phyloP scores from a whole-genome alignment of 768 basidiomycete species.

The Butyriboletus loyo region DNA sequence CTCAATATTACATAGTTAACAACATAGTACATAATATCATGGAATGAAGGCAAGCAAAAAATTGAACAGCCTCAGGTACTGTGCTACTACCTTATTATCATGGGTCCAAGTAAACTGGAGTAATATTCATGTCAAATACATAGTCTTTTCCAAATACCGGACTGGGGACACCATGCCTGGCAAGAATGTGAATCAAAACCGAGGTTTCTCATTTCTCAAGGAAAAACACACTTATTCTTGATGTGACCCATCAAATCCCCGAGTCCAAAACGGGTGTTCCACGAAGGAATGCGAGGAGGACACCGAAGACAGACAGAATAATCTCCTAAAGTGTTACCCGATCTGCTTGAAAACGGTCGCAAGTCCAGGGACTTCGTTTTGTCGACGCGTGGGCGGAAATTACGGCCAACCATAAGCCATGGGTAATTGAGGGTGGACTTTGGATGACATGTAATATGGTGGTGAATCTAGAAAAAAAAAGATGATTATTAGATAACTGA shows the following conservation, averaged over 20 bases:
- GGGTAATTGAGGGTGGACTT: not conserved
- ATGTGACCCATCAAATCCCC: slow-evolving; percentile 18
- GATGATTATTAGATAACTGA: not conserved
- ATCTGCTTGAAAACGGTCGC: not conserved
- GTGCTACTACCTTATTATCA: not conserved
- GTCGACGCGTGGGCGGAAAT: not conserved
- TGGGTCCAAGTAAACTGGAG: slow-evolving; percentile 12
- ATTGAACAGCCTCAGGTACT: not conserved
- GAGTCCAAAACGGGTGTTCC: slow-evolving; percentile 20
- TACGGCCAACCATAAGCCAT: slow-evolving; percentile 6
- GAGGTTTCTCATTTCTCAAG: not conserved
- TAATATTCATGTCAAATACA: slow-evolving; percentile 19
- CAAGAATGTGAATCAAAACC: not conserved
- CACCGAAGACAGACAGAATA: slow-evolving; percentile 26
- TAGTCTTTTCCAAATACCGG: slow-evolving; percentile 20
- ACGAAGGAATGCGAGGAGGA: slow-evolving; percentile 28
- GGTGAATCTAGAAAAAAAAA: slow-evolving; percentile 17
- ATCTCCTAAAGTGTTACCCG: slow-evolving; percentile 7
- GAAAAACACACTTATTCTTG: slow-evolving; percentile 14
- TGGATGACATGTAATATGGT: slow-evolving; percentile 14
- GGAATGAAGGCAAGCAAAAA: not conserved
- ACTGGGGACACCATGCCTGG: slow-evolving; percentile 18
- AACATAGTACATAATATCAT: not conserved
- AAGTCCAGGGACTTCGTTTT: not conserved
- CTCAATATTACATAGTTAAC: too few species aligned